These are phyloP conservation scores for Prunus kanzakura DNA, from an alignment of 306 rosid genomes.

Conservation along the genomic window DNA sequence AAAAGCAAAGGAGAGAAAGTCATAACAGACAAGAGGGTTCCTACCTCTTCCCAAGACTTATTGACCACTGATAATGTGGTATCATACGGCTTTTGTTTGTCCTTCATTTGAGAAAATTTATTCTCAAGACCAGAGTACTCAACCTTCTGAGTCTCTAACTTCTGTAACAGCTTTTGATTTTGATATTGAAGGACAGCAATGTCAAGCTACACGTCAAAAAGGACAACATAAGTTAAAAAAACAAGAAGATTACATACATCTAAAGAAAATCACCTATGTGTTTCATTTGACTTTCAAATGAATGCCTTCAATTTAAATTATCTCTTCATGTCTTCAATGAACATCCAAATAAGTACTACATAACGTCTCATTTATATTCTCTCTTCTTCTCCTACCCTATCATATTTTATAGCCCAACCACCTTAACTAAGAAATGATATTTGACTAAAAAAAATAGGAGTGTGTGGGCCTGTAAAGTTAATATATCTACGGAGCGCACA, in stretches of 20 bases:
- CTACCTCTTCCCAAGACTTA: conserved; percentile 78
- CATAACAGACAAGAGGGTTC: conserved; percentile 13
- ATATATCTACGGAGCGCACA: background rate
- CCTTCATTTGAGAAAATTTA: conserved; percentile 58
- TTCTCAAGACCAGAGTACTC: conserved; percentile 62
- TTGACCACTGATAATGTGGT: conserved; percentile 55
- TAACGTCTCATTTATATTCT: background rate
- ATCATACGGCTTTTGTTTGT: conserved; percentile 64
- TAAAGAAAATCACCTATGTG: too few relatives aligned
- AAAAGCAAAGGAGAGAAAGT: background rate
- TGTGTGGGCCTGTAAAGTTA: background rate
- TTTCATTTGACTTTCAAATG: background rate
- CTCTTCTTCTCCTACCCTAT: background rate
- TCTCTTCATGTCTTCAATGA: background rate
- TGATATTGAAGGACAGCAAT: conserved; percentile 81
- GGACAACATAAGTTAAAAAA: conserved; percentile 23
- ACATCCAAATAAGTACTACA: background rate
- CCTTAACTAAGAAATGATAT: background rate
- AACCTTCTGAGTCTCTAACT: conserved; percentile 84
- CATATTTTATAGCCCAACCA: background rate
- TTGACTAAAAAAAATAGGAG: background rate
- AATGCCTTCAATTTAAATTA: background rate
- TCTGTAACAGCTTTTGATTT: conserved; percentile 86
- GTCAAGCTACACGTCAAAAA: conserved; percentile 62
- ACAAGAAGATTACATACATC: background rate